Base-by-base conservation (phyloP, 2,329 filamentous ascomycete genomes). In the Salinomyces thailandicus region DNA sequence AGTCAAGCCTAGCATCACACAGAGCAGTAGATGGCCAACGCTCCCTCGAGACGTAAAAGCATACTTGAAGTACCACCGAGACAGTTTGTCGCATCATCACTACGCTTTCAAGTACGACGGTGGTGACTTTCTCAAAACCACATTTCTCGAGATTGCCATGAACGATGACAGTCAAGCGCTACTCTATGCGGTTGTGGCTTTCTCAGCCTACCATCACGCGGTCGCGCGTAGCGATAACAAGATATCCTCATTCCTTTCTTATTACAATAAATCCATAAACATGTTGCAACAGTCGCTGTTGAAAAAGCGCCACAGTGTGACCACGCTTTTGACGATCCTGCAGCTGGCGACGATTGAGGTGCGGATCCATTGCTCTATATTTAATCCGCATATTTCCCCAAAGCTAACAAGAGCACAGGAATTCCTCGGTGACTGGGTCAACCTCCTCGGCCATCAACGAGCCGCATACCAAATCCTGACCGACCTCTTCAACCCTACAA, bases 261-360 rank as follows among this genome's bases (percentile, higher is more conserved):
- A 93, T 53, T 95, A 96, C 64, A 87, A 94, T 59, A 81, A 77
- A 54, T 87, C 89, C 7, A 81, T 98, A 18, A 80, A 74, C 1
- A 64, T 85, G 17, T 70, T 98, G 13, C 69, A 93, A 6, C 69
- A 71, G 20, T 80, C 77, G 4, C 64, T 96, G 43, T 77, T 72
- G 36, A 78, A 77, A 39, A 79, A 85, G 45, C 75, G 75, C 42
- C 78, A 84, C 46, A 81, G 67, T 20, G 69, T 86, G 33, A 74
- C 79, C 5, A 94, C 81, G 0, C 67, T 96, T 19, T 59, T 95
- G 41, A 93, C 89, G 0, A 87, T 96, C 14, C 64, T 98, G 28
- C 87, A 96, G 52, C 72, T 96, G 33, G 86, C 87, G 37, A 93
- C 85, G 3, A 91, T 95, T 38, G 91, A 98, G 74, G 86, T 93